Percentiles rank a stretch among this genome's conserved stretches.
These are phyloP conservation scores for Saturnispora gosingensis DNA, from an alignment of 805 yeast species.

Conservation along the genomic window DNA sequence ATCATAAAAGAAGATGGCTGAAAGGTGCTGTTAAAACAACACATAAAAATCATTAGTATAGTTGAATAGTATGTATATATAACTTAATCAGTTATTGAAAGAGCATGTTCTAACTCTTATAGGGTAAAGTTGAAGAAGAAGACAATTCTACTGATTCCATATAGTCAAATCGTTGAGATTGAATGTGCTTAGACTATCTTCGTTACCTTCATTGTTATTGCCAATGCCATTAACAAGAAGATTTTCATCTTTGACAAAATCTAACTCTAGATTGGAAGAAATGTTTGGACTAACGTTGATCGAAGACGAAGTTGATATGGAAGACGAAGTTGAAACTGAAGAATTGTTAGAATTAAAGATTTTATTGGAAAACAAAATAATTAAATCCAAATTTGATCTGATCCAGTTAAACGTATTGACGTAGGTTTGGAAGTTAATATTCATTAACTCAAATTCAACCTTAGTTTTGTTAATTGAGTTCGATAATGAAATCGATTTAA, in stretches of 20 bases:
- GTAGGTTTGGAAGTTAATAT: slow-evolving; percentile 1
- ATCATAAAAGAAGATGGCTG: neutral
- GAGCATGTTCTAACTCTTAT: neutral
- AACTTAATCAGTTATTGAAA: neutral
- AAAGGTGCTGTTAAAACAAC: neutral
- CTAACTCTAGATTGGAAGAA: neutral
- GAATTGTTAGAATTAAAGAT: neutral
- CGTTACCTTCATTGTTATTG: neutral
- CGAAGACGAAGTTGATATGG: neutral
- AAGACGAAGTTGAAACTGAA: neutral
- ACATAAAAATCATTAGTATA: neutral
- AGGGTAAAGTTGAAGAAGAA: neutral
- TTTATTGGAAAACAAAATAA: slow-evolving; percentile 6
- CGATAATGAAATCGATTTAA: neutral
- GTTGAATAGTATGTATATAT: neutral
- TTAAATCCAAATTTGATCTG: slow-evolving; percentile 7
- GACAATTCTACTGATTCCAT: neutral
- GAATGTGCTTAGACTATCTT: neutral
- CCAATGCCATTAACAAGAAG: neutral
- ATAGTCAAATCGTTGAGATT: neutral
- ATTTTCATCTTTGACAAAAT: neutral
- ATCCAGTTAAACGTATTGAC: slow-evolving; percentile 4
- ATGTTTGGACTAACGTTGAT: slow-evolving; percentile 4
- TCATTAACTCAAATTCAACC: neutral
- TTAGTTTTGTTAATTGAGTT: neutral